Percentiles rank a stretch among this genome's conserved stretches.
phyloP scores from a whole-genome alignment of 2,329 filamentous ascomycete genomes.

The Hypoxylon sp. region DNA sequence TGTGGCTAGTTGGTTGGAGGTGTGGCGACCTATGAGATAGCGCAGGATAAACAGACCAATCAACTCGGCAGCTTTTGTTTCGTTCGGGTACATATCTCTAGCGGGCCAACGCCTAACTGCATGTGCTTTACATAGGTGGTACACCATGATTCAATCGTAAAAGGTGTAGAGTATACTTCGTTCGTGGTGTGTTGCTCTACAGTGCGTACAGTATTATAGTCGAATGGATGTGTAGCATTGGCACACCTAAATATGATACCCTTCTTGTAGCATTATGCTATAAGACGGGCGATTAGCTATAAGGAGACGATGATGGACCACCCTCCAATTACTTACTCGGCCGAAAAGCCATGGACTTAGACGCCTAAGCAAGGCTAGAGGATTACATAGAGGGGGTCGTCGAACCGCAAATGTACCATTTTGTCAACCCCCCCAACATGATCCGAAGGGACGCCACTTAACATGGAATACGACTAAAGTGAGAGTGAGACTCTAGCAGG shows the following conservation, averaged over 20 bases:
- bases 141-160: slow-evolving; percentile 22
- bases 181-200: not conserved
- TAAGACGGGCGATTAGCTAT: slow-evolving; percentile 15
- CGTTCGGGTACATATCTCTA: slow-evolving; percentile 6
- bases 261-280: slow-evolving; percentile 21
- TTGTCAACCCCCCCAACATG: slow-evolving; percentile 14
- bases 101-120: not conserved
- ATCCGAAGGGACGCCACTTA: slow-evolving; percentile 12
- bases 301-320: slow-evolving; percentile 4
- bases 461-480: slow-evolving; percentile 13
- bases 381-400: slow-evolving; percentile 13
- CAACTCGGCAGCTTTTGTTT: slow-evolving; percentile 5
- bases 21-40: slow-evolving; percentile 35
- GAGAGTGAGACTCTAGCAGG: slow-evolving; percentile 16
- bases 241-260: slow-evolving; percentile 28
- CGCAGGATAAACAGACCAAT: slow-evolving; percentile 23
- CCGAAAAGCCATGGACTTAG: slow-evolving; percentile 22
- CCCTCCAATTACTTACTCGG: slow-evolving; percentile 28
- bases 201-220: slow-evolving; percentile 13
- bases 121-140: not conserved
- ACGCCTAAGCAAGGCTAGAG: slow-evolving; percentile 17
- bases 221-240: slow-evolving; percentile 31
- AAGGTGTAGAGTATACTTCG: slow-evolving; percentile 4
- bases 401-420: slow-evolving; percentile 21
- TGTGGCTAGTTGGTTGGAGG: slow-evolving; percentile 23